Evolutionary conservation across 352 stramenopile genomes (phyloP).

Genomic region (Pythium rhizo-oryzae): DNA sequence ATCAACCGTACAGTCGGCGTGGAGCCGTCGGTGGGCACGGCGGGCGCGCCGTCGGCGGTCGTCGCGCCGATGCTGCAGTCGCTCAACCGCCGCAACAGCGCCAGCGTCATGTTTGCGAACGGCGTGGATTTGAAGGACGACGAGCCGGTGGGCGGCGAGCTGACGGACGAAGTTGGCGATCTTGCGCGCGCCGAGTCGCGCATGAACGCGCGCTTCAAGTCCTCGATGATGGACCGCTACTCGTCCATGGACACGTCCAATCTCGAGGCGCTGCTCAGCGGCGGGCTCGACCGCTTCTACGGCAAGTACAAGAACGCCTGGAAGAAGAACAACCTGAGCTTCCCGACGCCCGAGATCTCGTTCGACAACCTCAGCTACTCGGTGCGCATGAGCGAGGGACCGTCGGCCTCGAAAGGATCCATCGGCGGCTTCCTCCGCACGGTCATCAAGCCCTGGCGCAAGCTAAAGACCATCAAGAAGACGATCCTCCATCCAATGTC

Average conservation of each 20-base stretch:
- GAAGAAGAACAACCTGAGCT: conserved; percentile 54
- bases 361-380: conserved; percentile 61
- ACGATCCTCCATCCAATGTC: conserved; percentile 65
- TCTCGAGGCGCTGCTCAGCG: conserved; percentile 56
- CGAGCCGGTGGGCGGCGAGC: too few relatives aligned
- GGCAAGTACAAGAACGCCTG: conserved; percentile 45
- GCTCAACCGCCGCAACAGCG: too few relatives aligned
- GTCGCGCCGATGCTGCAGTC: too few relatives aligned
- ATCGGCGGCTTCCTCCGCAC: conserved; percentile 24
- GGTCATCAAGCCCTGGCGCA: conserved; percentile 33
- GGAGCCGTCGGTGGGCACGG: too few relatives aligned
- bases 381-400: conserved; percentile 35
- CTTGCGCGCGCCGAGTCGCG: too few relatives aligned
- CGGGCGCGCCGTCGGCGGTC: too few relatives aligned
- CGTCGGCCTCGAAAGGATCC: conserved; percentile 20
- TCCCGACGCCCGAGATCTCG: conserved; percentile 57
- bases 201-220: conserved; percentile 27
- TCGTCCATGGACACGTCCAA: conserved; percentile 50
- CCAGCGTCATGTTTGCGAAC: too few relatives aligned
- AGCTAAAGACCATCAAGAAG: conserved; percentile 38
- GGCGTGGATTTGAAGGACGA: too few relatives aligned
- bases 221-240: conserved; percentile 32
- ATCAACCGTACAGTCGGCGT: too few relatives aligned
- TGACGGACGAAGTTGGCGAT: too few relatives aligned
- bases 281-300: conserved; percentile 58